Conservation (phyloP, 2,329 filamentous ascomycete genomes). For the Aschersonia sp. region DNA sequence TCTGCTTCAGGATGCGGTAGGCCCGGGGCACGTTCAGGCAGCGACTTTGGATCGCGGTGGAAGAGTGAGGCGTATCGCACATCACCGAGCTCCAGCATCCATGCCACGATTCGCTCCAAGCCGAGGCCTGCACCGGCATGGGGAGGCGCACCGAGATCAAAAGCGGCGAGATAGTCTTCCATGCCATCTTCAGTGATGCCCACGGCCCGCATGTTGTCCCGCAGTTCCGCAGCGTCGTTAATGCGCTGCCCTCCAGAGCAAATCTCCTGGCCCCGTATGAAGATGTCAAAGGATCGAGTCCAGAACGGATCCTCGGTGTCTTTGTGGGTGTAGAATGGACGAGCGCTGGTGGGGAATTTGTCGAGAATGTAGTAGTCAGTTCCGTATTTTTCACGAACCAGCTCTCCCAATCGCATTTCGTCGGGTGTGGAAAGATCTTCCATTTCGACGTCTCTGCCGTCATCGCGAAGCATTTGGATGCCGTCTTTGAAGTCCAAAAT, state of each 20-base stretch:
- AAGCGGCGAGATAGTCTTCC: constrained; percentile 81
- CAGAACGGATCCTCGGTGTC: constrained; percentile 56
- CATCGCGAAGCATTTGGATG: constrained; percentile 68
- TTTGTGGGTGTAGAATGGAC: constrained; percentile 85
- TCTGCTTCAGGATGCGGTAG: constrained; percentile 82
- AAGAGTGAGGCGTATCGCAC: constrained; percentile 80
- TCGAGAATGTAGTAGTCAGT: constrained; percentile 92
- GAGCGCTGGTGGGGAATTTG: constrained; percentile 73
- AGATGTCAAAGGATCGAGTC: constrained; percentile 93
- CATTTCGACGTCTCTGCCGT: constrained; percentile 57
- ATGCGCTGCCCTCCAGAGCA: constrained; percentile 89
- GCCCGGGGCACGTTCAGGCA: constrained; percentile 50
- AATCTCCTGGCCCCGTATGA: constrained; percentile 85
- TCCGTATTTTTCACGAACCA: constrained; percentile 73
- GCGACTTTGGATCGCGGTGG: constrained; percentile 75
- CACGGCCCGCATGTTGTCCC: constrained; percentile 58
- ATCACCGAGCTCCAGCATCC: constrained; percentile 75
- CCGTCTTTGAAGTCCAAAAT: constrained; percentile 69
- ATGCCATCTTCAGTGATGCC: constrained; percentile 70
- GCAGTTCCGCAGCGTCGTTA: constrained; percentile 61
- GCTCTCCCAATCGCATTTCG: constrained; percentile 70
- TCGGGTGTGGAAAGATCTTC: constrained; percentile 77
- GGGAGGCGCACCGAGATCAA: constrained; percentile 76
- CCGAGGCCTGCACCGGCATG: constrained; percentile 86
- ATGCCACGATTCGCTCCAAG: constrained; percentile 75